A percentile compares a stretch with the other conserved stretches of the same genome.
Conservation (phyloP, 1,284 basidiomycete genomes). For the Melanopsichium pennsylvanicum region DNA sequence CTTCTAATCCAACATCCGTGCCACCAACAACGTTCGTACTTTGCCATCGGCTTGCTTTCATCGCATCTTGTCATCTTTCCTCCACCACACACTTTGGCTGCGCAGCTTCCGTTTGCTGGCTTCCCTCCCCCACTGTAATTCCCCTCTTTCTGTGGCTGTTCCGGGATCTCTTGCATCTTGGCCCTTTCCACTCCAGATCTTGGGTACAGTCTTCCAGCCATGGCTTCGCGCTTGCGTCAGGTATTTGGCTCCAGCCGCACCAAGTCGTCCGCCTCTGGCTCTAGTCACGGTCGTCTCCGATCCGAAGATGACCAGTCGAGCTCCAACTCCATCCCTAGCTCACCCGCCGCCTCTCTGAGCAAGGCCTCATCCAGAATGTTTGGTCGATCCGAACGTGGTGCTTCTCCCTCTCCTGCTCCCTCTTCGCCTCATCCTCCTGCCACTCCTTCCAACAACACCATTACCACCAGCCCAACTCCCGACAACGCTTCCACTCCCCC, state of each 20-base stretch:
- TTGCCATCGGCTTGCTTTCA: too few species aligned
- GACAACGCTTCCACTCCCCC: background rate
- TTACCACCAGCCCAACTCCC: slow-evolving; percentile 6
- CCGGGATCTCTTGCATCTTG: slow-evolving; percentile 2
- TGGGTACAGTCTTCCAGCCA: slow-evolving; percentile 4
- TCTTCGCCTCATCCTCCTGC: slow-evolving; percentile 27
- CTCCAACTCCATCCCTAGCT: slow-evolving; percentile 22
- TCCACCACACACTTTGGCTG: slow-evolving; percentile 23
- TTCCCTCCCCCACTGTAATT: too few species aligned
- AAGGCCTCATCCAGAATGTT: slow-evolving; percentile 32
- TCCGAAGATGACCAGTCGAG: slow-evolving; percentile 29
- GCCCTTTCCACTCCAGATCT: background rate
- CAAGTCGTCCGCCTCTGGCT: slow-evolving; percentile 34
- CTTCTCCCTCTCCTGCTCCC: slow-evolving; percentile 16
- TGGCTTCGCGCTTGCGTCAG: slow-evolving; percentile 47
- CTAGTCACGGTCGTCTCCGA: slow-evolving; percentile 22
- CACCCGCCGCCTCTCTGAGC: slow-evolving; percentile 30
- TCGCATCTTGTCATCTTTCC: slow-evolving; percentile 20
- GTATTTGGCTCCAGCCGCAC: slow-evolving; percentile 50
- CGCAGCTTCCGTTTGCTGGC: too few species aligned
- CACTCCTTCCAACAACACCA: slow-evolving; percentile 33
- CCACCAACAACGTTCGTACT: too few species aligned
- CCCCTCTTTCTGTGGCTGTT: slow-evolving; percentile 13
- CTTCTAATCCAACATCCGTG: too few species aligned
- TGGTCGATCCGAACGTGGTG: slow-evolving; percentile 30